Conservation (phyloP, 495 filamentous ascomycete species). For the Penicillium paxilli region DNA sequence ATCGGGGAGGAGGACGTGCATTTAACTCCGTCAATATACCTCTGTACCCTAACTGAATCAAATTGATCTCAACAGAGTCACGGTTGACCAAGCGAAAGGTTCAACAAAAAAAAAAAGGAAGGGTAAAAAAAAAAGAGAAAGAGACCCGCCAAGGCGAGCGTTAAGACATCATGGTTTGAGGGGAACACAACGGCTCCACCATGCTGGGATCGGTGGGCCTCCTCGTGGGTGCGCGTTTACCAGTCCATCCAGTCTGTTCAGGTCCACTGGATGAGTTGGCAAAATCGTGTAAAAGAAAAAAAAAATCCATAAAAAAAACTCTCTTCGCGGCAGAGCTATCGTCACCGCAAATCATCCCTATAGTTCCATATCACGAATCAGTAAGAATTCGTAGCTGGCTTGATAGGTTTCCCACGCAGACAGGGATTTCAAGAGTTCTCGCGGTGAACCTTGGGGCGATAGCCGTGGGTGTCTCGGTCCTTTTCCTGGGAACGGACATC, state of each 20-base stretch:
- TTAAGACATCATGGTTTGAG: not conserved
- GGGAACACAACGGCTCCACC: not conserved
- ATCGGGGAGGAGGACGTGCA: too few relatives aligned
- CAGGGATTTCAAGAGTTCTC: too few relatives aligned
- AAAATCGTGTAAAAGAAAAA: not conserved
- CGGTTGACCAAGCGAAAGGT: too few relatives aligned
- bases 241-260: not conserved
- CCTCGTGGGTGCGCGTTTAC: slow-evolving; percentile 1
- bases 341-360: not conserved
- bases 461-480: not conserved
- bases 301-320: too few relatives aligned
- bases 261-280: not conserved
- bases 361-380: too few relatives aligned
- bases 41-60: too few relatives aligned
- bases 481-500: not conserved
- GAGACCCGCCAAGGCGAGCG: slow-evolving; percentile 1
- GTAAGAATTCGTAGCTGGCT: too few relatives aligned
- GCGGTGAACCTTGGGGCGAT: too few relatives aligned
- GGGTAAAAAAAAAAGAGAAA: not conserved
- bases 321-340: not conserved
- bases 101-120: not conserved
- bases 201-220: not conserved
- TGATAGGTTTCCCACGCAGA: too few relatives aligned
- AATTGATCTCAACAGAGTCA: too few relatives aligned
- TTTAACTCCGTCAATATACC: too few relatives aligned